These are phyloP conservation scores for Porogramme epimiltina DNA, from an alignment of 1,284 basidiomycete genomes.

Conservation along the genomic window DNA sequence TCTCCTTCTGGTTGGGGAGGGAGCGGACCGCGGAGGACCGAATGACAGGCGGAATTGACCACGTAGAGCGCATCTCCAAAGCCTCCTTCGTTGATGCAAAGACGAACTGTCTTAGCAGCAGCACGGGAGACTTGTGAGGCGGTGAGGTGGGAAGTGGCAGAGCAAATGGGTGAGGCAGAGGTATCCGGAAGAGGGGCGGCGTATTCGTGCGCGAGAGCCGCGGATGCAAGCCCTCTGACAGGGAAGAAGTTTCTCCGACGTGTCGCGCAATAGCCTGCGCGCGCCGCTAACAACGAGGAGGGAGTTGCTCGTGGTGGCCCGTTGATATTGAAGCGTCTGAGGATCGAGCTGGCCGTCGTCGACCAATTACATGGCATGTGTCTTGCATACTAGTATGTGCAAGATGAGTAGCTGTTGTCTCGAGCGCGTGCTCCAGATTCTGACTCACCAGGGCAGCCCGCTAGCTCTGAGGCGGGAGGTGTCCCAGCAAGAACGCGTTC, in stretches of 20 bases:
- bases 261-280: neutral
- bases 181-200: neutral
- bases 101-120: constrained; percentile 54
- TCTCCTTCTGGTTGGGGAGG: neutral
- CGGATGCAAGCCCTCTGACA: neutral
- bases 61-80: constrained; percentile 55
- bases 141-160: constrained; percentile 27
- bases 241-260: neutral
- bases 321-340: neutral
- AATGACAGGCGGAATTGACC: constrained; percentile 56
- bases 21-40: constrained; percentile 28
- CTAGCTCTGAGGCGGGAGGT: constrained; percentile 14
- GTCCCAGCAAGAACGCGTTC: constrained; percentile 9
- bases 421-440: neutral
- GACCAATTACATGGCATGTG: constrained; percentile 67
- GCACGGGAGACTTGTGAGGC: constrained; percentile 51
- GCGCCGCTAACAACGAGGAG: neutral
- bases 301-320: neutral
- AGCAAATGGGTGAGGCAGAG: constrained; percentile 1
- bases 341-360: constrained; percentile 39
- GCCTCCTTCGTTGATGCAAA: constrained; percentile 45
- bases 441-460: constrained; percentile 24
- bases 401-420: neutral
- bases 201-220: neutral
- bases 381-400: constrained; percentile 46